Evolutionary conservation across 2,329 filamentous ascomycete species (phyloP).

Genomic region (Cladophialophora yegresii): DNA sequence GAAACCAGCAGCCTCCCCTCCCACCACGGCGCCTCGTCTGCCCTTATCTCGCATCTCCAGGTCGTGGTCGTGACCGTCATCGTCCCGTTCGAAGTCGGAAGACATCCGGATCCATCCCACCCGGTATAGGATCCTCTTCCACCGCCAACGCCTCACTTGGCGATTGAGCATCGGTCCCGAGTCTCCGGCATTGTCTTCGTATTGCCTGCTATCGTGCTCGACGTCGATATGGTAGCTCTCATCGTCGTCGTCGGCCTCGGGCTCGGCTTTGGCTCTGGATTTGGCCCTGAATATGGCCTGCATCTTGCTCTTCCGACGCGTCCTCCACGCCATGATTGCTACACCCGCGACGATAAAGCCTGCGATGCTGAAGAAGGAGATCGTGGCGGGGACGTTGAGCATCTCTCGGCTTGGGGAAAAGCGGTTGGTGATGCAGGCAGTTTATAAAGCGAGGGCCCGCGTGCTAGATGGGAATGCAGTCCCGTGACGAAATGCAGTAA

Average conservation of each 20-base stretch:
- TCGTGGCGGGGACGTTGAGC: neutral
- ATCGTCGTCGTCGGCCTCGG: neutral
- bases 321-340: constrained; percentile 2
- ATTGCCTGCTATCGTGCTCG: neutral
- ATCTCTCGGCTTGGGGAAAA: neutral
- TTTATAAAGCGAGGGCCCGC: neutral
- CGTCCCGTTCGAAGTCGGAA: too few species aligned
- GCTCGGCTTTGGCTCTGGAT: neutral
- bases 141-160: neutral
- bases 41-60: neutral
- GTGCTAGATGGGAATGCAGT: neutral
- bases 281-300: too few species aligned
- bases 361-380: constrained; percentile 7
- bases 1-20: neutral
- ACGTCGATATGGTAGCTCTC: neutral
- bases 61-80: neutral
- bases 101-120: constrained; percentile 7
- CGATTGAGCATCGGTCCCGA: neutral
- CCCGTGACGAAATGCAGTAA: neutral
- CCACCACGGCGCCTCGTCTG: neutral
- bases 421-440: too few species aligned
- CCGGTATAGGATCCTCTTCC: constrained; percentile 2
- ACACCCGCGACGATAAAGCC: neutral
- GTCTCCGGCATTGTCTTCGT: neutral
- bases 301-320: neutral